Conservation (phyloP, 2,329 filamentous ascomycete genomes). For the Amauroascus niger region DNA sequence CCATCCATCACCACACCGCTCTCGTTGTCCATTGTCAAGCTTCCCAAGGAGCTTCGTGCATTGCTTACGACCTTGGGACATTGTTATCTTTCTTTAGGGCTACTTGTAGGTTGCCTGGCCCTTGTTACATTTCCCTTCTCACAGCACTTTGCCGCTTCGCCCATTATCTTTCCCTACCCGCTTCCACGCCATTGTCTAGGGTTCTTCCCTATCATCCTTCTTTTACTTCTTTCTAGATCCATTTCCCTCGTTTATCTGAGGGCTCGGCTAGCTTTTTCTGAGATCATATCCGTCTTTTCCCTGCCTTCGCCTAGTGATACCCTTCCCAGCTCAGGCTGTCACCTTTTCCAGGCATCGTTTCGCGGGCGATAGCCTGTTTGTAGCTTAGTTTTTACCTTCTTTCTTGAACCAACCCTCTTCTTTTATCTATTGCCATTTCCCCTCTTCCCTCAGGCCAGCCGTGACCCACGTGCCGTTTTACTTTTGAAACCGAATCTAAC, state of each 20-base stretch:
- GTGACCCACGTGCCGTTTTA: constrained; percentile 20
- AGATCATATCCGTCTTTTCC: constrained; percentile 5
- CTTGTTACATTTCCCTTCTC: constrained; percentile 15
- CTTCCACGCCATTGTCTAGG: neutral
- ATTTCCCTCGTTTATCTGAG: neutral
- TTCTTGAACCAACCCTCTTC: neutral
- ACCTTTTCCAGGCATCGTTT: neutral
- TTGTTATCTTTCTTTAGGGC: constrained; percentile 24
- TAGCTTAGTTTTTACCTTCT: constrained; percentile 9
- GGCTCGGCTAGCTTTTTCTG: neutral
- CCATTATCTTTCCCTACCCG: constrained; percentile 15
- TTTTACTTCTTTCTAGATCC: neutral
- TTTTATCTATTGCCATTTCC: constrained; percentile 17
- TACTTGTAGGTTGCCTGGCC: constrained; percentile 38
- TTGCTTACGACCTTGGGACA: constrained; percentile 11
- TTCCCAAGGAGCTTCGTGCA: constrained; percentile 8
- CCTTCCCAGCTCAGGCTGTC: neutral
- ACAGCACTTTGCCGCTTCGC: constrained; percentile 13
- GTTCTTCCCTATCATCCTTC: neutral
- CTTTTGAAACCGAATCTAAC: constrained; percentile 26
- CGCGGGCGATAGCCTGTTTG: constrained; percentile 4
- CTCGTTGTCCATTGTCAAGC: constrained; percentile 3
- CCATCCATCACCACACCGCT: constrained; percentile 3
- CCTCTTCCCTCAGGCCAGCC: constrained; percentile 18
- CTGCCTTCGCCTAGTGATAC: constrained; percentile 7